Base-by-base conservation (phyloP, 345 rosid species). In the Bruguiera gymnorhiza region DNA sequence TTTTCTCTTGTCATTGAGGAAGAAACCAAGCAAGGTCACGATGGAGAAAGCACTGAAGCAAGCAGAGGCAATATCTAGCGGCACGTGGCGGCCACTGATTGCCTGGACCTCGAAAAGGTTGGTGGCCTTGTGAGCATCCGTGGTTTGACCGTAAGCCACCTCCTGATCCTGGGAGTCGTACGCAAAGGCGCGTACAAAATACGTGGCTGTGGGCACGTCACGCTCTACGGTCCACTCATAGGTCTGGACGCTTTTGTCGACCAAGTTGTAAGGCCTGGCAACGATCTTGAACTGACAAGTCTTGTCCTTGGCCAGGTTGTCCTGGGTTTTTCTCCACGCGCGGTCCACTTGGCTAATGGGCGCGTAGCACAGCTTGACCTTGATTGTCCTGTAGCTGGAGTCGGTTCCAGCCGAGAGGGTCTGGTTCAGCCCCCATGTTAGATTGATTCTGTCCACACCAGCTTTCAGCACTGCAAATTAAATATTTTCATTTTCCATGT, bases 331-430 rank as follows among this genome's bases (percentile, higher is more conserved):
- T 53, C 97, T 81, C 97, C 97, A 92, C 2, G 87, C 82, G 27
- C 97, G 83, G 65, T 92, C 92, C 52, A 55, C 75, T 69, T 88
- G 97, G 85, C 97, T 92, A 24, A 83, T 21, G 0, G 93, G 96
- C 8, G 89, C 89, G 75, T 82, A 92, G 78, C 96, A 92, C 0
- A 89, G 83, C 80, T 81, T 76, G 43, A 85, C 81, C 74, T 68
- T 66, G 65, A 86, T 65, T 8, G 69, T 86, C 83, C 82, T 81
- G 75, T 84, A 92, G 30, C 64, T 57, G 5, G 86, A 70, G 71
- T 84, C 87, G 0, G 69, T 70, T 55, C 84, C 83, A 0, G 78
- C 73, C 2, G 83, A 48, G 60, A 63, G 24, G 72, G 71, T 84
- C 73, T 79, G 78, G 80, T 85, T 85, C 23, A 83, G 24, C 51